phyloP scores from a whole-genome alignment of 2,329 filamentous ascomycete genomes.

The Cadophora luteo-olivacea region DNA sequence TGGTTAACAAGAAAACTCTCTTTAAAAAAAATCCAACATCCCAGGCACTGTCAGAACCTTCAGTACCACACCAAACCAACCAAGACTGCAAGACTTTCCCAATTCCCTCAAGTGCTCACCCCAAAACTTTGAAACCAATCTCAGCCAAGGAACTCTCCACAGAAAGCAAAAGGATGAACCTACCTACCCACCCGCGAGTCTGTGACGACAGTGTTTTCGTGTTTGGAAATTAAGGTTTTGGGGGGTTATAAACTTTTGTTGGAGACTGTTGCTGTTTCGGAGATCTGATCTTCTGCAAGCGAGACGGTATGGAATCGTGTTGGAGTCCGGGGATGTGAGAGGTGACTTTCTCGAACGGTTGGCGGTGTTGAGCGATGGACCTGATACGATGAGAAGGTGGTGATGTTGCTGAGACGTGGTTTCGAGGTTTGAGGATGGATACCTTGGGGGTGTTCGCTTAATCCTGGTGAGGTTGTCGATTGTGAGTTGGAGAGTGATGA shows the following conservation, averaged over 20 bases:
- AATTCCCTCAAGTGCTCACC: not conserved
- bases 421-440: not conserved
- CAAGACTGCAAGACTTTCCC: not conserved
- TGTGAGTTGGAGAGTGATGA: no score
- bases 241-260: not conserved
- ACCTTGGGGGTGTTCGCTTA: no score
- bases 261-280: not conserved
- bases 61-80: not conserved
- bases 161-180: not conserved
- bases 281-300: not conserved
- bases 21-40: no score
- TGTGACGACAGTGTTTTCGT: not conserved
- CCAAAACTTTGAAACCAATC: not conserved
- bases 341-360: not conserved
- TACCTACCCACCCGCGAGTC: no score
- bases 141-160: slow-evolving; percentile 7
- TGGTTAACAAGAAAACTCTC: no score
- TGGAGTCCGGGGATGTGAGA: not conserved
- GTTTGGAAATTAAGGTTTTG: not conserved
- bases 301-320: not conserved
- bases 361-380: not conserved
- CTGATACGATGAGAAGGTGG: not conserved
- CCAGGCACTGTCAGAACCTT: no score
- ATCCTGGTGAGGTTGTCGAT: no score
- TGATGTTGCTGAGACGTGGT: not conserved